Percentiles rank a stretch among this genome's conserved stretches.
Evolutionary conservation across 78 protist genomes (phyloP).

Genomic region (Dictyostelium firmibasis): DNA sequence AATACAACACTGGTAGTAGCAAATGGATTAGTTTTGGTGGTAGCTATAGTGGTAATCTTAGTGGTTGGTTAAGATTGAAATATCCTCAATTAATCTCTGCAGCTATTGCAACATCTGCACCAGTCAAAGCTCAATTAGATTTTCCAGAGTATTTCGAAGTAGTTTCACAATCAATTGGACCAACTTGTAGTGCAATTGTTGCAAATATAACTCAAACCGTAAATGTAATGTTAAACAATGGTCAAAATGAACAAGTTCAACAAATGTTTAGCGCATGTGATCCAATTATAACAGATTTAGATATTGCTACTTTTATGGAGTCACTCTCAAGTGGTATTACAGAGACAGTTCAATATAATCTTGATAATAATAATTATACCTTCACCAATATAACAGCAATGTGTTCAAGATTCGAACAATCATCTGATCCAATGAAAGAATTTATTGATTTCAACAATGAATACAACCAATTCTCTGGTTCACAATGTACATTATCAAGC

Average conservation of each 20-base stretch:
- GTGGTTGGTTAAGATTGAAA: slow-evolving; percentile 63
- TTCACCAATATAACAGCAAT: slow-evolving; percentile 25
- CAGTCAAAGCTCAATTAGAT: slow-evolving; percentile 82
- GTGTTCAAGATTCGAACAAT: slow-evolving; percentile 1
- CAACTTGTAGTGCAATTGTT: slow-evolving; percentile 21
- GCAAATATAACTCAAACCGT: slow-evolving; percentile 20
- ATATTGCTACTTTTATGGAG: slow-evolving; percentile 74
- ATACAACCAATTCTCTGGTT: slow-evolving; percentile 26
- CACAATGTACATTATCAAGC: slow-evolving; percentile 28
- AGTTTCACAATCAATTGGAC: slow-evolving; percentile 46
- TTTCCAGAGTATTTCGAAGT: slow-evolving; percentile 83
- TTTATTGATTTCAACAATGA: slow-evolving; percentile 42
- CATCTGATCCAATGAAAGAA: slow-evolving; percentile 19
- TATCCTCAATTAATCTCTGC: slow-evolving; percentile 73
- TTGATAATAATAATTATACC: slow-evolving; percentile 42
- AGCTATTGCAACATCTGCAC: slow-evolving; percentile 84
- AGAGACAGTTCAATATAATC: slow-evolving; percentile 72
- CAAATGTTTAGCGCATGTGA: slow-evolving; percentile 57
- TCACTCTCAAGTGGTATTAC: slow-evolving; percentile 25
- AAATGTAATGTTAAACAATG: slow-evolving; percentile 11
- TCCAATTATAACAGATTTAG: slow-evolving; percentile 29
- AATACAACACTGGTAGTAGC: slow-evolving; percentile 7
- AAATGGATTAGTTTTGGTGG: slow-evolving; percentile 84
- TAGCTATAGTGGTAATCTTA: slow-evolving; percentile 76
- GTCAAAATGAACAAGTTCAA: slow-evolving; percentile 43